Percentiles rank a stretch among this genome's conserved stretches.
Evolutionary conservation across 768 basidiomycete genomes (phyloP).

Genomic region (Macrolepiota dolichaula): DNA sequence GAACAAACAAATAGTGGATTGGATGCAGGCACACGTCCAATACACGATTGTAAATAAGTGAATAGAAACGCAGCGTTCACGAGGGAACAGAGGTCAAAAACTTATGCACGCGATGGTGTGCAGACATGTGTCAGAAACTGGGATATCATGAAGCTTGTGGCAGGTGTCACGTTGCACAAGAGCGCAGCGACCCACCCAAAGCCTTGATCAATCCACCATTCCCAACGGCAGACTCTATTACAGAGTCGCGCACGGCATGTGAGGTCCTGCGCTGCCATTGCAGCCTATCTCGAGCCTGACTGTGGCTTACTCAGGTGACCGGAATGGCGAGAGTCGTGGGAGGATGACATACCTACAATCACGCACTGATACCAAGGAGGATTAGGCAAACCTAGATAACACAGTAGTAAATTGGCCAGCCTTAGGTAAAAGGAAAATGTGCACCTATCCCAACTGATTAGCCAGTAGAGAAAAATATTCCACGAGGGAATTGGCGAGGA

Average conservation of each 20-base stretch:
- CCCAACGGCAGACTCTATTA: neutral
- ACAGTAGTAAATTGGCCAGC: too few relatives aligned
- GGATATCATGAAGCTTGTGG: neutral
- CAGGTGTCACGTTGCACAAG: neutral
- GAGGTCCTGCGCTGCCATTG: neutral
- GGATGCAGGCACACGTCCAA: too few relatives aligned
- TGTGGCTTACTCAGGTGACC: neutral
- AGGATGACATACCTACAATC: neutral
- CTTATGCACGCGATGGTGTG: neutral
- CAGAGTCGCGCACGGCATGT: neutral
- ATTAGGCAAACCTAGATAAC: neutral
- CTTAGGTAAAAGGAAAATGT: neutral
- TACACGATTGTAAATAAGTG: too few relatives aligned
- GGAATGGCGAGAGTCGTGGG: neutral
- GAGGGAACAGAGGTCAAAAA: neutral
- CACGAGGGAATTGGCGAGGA: neutral
- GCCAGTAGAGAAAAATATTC: neutral
- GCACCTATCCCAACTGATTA: neutral
- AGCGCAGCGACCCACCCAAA: neutral
- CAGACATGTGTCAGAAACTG: neutral
- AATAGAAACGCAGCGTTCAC: neutral
- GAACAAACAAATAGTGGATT: too few relatives aligned
- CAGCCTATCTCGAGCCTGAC: neutral
- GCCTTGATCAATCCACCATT: neutral
- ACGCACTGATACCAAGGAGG: too few relatives aligned